These are phyloP conservation scores for Eucalyptus camaldulensis DNA, from an alignment of 345 rosid genomes.

Conservation along the genomic window DNA sequence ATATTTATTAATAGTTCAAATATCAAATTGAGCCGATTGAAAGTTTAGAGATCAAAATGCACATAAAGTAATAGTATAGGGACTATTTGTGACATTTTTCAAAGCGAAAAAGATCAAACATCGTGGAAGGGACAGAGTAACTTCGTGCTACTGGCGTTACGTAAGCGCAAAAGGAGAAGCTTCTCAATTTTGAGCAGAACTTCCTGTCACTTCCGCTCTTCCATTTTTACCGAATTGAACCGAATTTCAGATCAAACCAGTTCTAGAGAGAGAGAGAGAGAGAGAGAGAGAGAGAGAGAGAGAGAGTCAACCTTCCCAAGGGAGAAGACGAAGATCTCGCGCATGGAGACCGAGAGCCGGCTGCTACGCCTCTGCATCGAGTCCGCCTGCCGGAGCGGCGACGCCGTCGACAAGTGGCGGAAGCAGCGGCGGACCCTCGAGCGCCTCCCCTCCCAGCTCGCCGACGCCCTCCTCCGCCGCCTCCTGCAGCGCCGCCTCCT, in stretches of 20 bases:
- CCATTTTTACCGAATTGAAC: not conserved
- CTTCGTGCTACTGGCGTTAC: not conserved
- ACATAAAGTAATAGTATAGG: too few species aligned
- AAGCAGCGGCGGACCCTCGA: conserved; percentile 62
- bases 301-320: not conserved
- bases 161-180: not conserved
- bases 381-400: conserved; percentile 56
- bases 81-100: too few species aligned
- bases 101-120: too few species aligned
- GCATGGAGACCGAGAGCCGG: conserved; percentile 21
- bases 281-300: not conserved
- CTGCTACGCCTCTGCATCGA: conserved; percentile 64
- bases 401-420: conserved; percentile 61
- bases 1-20: too few species aligned
- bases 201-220: not conserved
- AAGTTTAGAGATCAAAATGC: too few species aligned
- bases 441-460: conserved; percentile 65
- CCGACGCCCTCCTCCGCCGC: conserved; percentile 55
- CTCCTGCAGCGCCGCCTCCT: conserved; percentile 68
- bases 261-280: not conserved
- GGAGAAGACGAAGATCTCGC: not conserved
- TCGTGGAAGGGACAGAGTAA: not conserved
- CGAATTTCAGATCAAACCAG: not conserved
- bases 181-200: not conserved
- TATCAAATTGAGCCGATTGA: too few species aligned